Evolutionary conservation across 345 rosid species (phyloP).

Genomic region (Zanthoxylum bungeanum): DNA sequence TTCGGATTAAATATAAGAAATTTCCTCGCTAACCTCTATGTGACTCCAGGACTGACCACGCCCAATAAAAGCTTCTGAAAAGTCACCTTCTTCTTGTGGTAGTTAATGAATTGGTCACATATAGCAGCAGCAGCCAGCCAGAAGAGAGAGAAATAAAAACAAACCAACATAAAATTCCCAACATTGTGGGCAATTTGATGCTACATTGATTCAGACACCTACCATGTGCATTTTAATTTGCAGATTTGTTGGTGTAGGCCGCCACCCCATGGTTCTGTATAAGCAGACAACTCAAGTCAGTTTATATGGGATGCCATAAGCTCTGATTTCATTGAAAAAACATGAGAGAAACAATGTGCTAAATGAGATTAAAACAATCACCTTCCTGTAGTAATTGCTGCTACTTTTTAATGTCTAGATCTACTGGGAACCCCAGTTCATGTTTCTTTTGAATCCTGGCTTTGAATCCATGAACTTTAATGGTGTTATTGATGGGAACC

Average conservation of each 20-base stretch:
- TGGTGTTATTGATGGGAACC: too few relatives aligned
- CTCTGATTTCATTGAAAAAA: too few relatives aligned
- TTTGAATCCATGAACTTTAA: too few relatives aligned
- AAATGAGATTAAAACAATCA: not conserved
- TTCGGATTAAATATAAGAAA: too few relatives aligned
- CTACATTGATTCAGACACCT: not conserved
- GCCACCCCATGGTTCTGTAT: slow-evolving; percentile 7
- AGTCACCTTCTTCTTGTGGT: not conserved
- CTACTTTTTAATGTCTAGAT: too few relatives aligned
- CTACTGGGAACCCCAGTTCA: too few relatives aligned
- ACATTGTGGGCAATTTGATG: not conserved
- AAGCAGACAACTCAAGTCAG: slow-evolving; percentile 16
- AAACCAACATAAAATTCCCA: slow-evolving; percentile 1
- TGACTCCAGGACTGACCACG: too few relatives aligned
- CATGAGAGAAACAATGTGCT: not conserved
- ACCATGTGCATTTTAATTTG: slow-evolving; percentile 32
- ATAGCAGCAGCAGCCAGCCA: slow-evolving; percentile 4
- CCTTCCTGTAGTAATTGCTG: not conserved
- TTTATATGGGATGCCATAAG: slow-evolving; percentile 12
- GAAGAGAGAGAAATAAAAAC: too few relatives aligned
- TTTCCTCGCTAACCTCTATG: too few relatives aligned
- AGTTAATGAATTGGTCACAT: slow-evolving; percentile 9
- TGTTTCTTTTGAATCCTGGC: too few relatives aligned
- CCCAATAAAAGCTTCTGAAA: not conserved
- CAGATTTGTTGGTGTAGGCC: slow-evolving; percentile 21